These are phyloP conservation scores for Corymbia calophylla DNA, from an alignment of 441 rosid genomes.

Conservation along the genomic window DNA sequence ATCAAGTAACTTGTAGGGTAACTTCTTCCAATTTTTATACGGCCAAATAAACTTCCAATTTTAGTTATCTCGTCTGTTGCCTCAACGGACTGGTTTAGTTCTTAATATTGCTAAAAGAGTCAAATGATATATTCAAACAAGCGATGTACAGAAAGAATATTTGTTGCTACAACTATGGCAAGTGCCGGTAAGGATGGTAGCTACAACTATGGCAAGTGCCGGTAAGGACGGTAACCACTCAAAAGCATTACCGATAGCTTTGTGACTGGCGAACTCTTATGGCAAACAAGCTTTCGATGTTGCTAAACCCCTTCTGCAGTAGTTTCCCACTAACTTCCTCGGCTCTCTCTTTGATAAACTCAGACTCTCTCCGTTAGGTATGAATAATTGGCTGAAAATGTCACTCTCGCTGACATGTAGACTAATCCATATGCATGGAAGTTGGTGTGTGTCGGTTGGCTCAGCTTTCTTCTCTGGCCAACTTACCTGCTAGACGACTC, in stretches of 20 bases:
- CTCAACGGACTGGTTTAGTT: background rate
- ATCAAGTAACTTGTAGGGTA: background rate
- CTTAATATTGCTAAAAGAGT: background rate
- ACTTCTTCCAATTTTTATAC: background rate
- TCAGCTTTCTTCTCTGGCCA: background rate
- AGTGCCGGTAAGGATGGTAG: too few species aligned
- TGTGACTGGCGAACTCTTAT: background rate
- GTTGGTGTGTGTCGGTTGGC: background rate
- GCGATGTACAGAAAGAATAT: background rate
- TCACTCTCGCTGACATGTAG: background rate
- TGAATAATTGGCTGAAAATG: background rate
- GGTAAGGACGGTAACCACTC: background rate
- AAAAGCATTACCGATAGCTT: background rate
- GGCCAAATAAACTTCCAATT: background rate
- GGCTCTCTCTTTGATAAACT: background rate
- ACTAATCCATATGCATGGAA: background rate
- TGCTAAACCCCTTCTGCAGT: background rate
- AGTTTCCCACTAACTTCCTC: background rate
- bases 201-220: too few species aligned
- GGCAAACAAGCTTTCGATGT: background rate
- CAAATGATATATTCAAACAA: background rate
- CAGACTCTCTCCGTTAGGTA: background rate
- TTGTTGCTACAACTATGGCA: background rate
- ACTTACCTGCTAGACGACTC: background rate
- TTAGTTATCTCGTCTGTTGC: background rate